Evolutionary conservation across 768 basidiomycete genomes (phyloP), one percentile per base, ranked within the genome.

Genomic region (Rhizopogon sp.): DNA sequence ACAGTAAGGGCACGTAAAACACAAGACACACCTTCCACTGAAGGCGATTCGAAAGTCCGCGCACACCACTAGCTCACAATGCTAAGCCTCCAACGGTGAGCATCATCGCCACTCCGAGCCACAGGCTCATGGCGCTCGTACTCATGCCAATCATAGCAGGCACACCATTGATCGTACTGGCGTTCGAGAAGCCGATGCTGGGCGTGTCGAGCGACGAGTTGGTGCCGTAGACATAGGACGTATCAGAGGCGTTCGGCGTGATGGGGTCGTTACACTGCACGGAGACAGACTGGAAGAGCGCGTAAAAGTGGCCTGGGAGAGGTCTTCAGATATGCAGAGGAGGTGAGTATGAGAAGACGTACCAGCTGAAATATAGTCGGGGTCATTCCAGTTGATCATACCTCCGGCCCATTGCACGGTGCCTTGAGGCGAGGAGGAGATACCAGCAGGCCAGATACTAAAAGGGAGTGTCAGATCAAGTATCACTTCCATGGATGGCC

Each of bases 381-480:
- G 81, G 66, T 93, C 83, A 17, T 74, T 62, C 86, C 87, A 94
- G 74, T 91, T 73, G 71, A 92, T 90, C 81, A 89, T 77, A 42
- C 85, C 91, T 58, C 88, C 89, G 14, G 84, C 78, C 91, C 92
- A 95, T 53, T 80, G 62, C 35, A 95, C 71, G 7, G 88, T 92
- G 25, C 92, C 92, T 47, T 73, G 70, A 7, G 89, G 74, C 35
- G 75, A 77, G 8, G 76, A 64, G 39, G 74, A 54, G 63, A 89
- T 84, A 33, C 91, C 92, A 6, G 87, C 87, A n/a, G 90, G 87
- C 90, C 91, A 93, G 52, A 93, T 60, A 57, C 87, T 76, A 50
- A 33, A 33, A 13, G 5, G 43, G n/a, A 54, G 29, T 11, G 31
- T 50, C 54, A 39, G 20, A 35, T 7, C 31, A 22, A 31, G 42